Evolutionary conservation across 768 basidiomycete species (phyloP).

Genomic region (Crepidotus variabilis): DNA sequence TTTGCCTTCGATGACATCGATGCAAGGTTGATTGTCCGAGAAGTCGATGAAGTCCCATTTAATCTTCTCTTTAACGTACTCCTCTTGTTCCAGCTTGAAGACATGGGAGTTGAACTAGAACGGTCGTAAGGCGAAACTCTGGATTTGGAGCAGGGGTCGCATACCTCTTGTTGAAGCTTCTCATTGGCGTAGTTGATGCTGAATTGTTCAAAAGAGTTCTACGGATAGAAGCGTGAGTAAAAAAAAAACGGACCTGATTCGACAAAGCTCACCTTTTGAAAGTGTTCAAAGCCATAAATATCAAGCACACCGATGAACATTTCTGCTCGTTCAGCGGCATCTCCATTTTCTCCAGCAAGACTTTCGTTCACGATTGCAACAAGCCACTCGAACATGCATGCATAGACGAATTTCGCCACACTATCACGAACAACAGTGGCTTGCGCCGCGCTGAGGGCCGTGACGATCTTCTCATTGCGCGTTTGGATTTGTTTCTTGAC

Average conservation of each 20-base stretch:
- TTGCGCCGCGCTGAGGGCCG: slow-evolving; percentile 78
- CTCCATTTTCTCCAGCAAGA: slow-evolving; percentile 91
- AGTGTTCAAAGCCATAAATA: slow-evolving; percentile 97
- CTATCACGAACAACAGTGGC: slow-evolving; percentile 94
- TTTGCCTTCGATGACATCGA: slow-evolving; percentile 97
- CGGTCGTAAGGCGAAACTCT: slow-evolving; percentile 8
- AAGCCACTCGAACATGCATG: slow-evolving; percentile 98
- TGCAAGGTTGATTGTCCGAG: slow-evolving; percentile 98
- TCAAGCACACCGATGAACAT: slow-evolving; percentile 99
- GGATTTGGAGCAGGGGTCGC: slow-evolving; percentile 9
- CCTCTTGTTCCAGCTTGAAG: slow-evolving; percentile 98
- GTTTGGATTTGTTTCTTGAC: slow-evolving; percentile 97
- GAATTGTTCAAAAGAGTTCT: slow-evolving; percentile 96
- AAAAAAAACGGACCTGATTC: neutral
- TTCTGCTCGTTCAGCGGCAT: slow-evolving; percentile 85
- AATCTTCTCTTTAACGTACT: slow-evolving; percentile 97
- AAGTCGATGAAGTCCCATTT: slow-evolving; percentile 99
- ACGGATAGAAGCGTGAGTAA: slow-evolving; percentile 12
- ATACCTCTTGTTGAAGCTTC: slow-evolving; percentile 94
- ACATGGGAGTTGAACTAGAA: slow-evolving; percentile 96
- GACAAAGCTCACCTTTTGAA: slow-evolving; percentile 68
- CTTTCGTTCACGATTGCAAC: slow-evolving; percentile 97
- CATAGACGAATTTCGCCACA: slow-evolving; percentile 98
- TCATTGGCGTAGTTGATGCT: slow-evolving; percentile 99
- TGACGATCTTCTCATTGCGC: slow-evolving; percentile 93